Evolutionary conservation across 345 rosid species (phyloP).

Genomic region (Gossypium raimondii): DNA sequence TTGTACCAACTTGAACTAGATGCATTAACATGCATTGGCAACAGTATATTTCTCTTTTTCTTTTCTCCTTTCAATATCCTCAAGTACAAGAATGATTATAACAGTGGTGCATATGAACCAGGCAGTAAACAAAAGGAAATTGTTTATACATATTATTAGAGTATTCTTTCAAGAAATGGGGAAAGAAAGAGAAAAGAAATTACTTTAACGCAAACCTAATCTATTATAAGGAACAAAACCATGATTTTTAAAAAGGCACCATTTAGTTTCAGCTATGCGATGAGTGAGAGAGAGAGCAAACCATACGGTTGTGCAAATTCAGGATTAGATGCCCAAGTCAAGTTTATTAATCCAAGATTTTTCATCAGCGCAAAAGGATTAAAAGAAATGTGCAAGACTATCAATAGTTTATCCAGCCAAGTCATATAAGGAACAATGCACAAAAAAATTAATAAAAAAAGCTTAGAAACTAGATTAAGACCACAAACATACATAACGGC

Average conservation of each 20-base stretch:
- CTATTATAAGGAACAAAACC: not conserved
- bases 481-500: not conserved
- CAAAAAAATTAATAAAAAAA: not conserved
- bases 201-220: not conserved
- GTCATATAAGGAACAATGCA: not conserved
- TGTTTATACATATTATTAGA: not conserved
- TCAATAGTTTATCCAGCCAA: not conserved
- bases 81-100: not conserved
- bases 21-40: not conserved
- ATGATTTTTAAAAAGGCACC: not conserved
- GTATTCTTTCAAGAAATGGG: not conserved
- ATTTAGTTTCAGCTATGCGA: not conserved
- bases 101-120: not conserved
- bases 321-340: not conserved
- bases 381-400: not conserved
- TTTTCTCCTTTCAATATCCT: not conserved
- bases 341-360: not conserved
- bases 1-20: not conserved
- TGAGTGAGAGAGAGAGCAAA: not conserved
- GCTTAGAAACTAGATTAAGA: not conserved
- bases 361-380: not conserved
- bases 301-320: not conserved
- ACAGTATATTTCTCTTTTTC: not conserved
- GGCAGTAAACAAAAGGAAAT: not conserved
- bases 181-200: not conserved